phyloP scores from a whole-genome alignment of 2,329 filamentous ascomycete genomes.

The Penicillium paneum region DNA sequence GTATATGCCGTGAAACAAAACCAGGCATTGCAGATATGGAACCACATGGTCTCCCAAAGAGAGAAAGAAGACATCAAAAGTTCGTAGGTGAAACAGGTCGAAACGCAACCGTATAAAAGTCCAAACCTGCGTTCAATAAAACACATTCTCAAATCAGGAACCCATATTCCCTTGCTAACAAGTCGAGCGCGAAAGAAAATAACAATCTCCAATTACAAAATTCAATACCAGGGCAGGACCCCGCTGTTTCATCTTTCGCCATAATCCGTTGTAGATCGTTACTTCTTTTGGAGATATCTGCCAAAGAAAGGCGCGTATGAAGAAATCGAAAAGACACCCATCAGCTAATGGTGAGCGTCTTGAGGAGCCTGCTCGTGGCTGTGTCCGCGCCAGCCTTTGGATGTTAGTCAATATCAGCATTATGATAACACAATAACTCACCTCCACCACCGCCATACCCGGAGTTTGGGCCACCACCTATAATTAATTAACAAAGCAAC shows the following conservation, averaged over 20 bases:
- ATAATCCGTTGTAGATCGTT: conserved; percentile 9
- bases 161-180: not conserved
- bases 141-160: not conserved
- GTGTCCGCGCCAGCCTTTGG: conserved; percentile 26
- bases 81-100: not conserved
- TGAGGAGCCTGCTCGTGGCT: conserved; percentile 17
- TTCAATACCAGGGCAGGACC: not conserved
- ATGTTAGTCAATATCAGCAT: conserved; percentile 2
- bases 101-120: not conserved
- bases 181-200: not conserved
- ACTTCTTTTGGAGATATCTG: conserved; percentile 8
- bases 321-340: not conserved
- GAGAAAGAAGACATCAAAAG: not conserved
- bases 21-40: not conserved
- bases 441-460: conserved; percentile 30
- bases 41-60: not conserved
- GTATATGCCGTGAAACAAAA: not conserved
- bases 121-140: not conserved
- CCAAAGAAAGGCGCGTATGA: not conserved
- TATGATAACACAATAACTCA: conserved; percentile 5
- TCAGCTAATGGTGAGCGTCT: conserved; percentile 17
- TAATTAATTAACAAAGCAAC: not conserved
- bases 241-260: not conserved
- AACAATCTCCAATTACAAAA: not conserved
- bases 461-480: conserved; percentile 26